Base-by-base conservation (phyloP, 768 basidiomycete genomes). In the Phlegmacium glaucopus region DNA sequence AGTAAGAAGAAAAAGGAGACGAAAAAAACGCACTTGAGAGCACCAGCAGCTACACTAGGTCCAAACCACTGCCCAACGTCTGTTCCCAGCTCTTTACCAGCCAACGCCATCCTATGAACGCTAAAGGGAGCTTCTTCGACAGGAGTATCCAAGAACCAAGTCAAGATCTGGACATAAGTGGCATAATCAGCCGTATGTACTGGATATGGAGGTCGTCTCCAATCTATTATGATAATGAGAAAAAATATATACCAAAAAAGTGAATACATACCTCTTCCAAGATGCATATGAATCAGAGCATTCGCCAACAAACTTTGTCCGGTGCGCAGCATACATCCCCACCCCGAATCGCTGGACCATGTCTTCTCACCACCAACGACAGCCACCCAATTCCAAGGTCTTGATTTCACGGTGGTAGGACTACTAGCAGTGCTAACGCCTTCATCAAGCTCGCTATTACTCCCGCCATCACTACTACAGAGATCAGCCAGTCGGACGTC, bases 61-160 rank as follows among this genome's bases (percentile, higher is more conserved):
- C 95, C 95, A 59, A 98, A 98, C 95, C 95, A 98, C 65, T 93
- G 88, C 1, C 95, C 95, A 0, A 97, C 88, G 54, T 93, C 90
- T 51, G 90, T 97, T 10, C 95, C 95, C 1, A 97, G 77, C 56
- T 94, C 87, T 61, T 97, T 94, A 1, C 95, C 95, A 0, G 94
- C 87, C 16, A 94, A 72, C 0, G 94, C 94, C 87, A 99, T 96
- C 39, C 92, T 80, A 66, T 99, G 95, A 6, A 99, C 90, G 54
- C 90, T 89, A 63, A 99, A 99, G 0, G 95, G 95, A 13, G 87
- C 83, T 26, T 85, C 72, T 0, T 89, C 81, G 0, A 84, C 77
- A 0, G 94, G 94, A 2, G 87, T 85, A 61, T 99, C 95, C 39
- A 97, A 69, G 71, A 98, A 99, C 93, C 94, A 98, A 0, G 90